Percentiles rank a stretch among this genome's conserved stretches.
These are phyloP conservation scores for Lipomyces yamanashiensis DNA, from an alignment of 805 yeast genomes.

Conservation along the genomic window DNA sequence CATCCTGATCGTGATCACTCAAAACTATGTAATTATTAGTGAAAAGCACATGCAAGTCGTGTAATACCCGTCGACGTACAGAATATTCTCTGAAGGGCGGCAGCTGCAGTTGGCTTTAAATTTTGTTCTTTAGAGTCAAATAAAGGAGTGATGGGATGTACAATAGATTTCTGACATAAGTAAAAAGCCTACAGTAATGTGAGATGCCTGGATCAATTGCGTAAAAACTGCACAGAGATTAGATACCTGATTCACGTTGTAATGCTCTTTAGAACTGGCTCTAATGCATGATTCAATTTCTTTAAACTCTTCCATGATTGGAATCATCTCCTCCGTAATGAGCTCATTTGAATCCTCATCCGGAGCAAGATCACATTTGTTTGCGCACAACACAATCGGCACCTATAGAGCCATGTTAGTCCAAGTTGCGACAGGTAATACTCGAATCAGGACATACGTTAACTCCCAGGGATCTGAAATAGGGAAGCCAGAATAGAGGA, in stretches of 20 bases:
- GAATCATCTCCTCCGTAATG: slow-evolving; percentile 79
- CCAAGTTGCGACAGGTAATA: too few species aligned
- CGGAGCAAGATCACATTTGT: slow-evolving; percentile 63
- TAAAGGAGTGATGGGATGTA: slow-evolving; percentile 89
- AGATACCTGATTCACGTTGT: slow-evolving; percentile 73
- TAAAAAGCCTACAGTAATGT: slow-evolving; percentile 61
- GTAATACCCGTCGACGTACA: slow-evolving; percentile 31
- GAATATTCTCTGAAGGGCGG: slow-evolving; percentile 81
- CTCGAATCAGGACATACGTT: slow-evolving; percentile 48
- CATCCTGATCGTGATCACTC: slow-evolving; percentile 91
- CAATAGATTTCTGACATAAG: slow-evolving; percentile 88
- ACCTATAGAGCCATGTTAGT: slow-evolving; percentile 42
- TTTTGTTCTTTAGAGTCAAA: slow-evolving; percentile 89
- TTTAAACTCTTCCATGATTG: slow-evolving; percentile 84
- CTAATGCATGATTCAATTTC: slow-evolving; percentile 92
- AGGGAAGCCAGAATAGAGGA: slow-evolving; percentile 91
- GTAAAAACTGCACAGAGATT: not conserved
- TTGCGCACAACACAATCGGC: slow-evolving; percentile 90
- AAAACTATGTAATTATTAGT: slow-evolving; percentile 47
- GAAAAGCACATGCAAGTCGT: not conserved
- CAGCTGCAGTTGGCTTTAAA: slow-evolving; percentile 74
- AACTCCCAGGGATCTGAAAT: slow-evolving; percentile 89
- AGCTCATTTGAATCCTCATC: slow-evolving; percentile 53
- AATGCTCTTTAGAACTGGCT: slow-evolving; percentile 81
- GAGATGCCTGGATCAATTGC: not conserved